Evolutionary conservation across 495 filamentous ascomycete genomes (phyloP), one percentile per base, ranked within the genome.

Genomic region (Aspergillus wentii): DNA sequence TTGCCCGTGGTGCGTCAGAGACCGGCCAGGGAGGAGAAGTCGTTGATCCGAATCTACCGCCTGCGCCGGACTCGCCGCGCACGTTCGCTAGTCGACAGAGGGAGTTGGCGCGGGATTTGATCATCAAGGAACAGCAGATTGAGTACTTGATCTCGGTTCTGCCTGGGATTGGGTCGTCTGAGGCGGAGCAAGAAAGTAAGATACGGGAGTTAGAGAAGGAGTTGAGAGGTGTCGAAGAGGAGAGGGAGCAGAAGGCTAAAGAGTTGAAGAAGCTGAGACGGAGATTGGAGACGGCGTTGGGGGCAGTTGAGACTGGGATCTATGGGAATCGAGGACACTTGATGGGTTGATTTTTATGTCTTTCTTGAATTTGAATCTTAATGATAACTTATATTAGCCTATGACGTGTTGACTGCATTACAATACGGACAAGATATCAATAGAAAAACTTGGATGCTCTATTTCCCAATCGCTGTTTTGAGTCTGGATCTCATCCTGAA

Each of bases 111-210:
- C 79, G 81, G 10, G 91, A 95, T 52, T 70, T 98, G 1, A 82
- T 98, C 35, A 62, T 86, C 39, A 89, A 95, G 61, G 86, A 91
- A 48, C 88, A 95, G 68, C 89, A 95, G 74, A 92, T 97, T 49
- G 92, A 98, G 65, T 70, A 78, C 17, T 61, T 98, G 38, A 88
- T 96, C 44, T 80, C 76, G 2, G 73, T 74, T 11, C 64, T 98
- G n/a, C 92, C 92, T 1, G 92, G 92, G 0, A 77, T 95, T 31
- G 86, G 86, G 13, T 83, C 82, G 29, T 91, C 84, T 42, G 83
- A 94, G 69, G 74, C 75, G 41, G 84, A 89, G 56, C 92, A 98
- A 66, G 74, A 85, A 52, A 62, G 68, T 38, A 72, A 75, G 48
- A 87, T 98, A 41, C 67, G 69, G 45, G 83, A 80, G 47, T 57